A percentile compares a stretch with the other conserved stretches of the same genome.
Evolutionary conservation across 2,329 filamentous ascomycete genomes (phyloP).

Genomic region (Helminthosporium solani): DNA sequence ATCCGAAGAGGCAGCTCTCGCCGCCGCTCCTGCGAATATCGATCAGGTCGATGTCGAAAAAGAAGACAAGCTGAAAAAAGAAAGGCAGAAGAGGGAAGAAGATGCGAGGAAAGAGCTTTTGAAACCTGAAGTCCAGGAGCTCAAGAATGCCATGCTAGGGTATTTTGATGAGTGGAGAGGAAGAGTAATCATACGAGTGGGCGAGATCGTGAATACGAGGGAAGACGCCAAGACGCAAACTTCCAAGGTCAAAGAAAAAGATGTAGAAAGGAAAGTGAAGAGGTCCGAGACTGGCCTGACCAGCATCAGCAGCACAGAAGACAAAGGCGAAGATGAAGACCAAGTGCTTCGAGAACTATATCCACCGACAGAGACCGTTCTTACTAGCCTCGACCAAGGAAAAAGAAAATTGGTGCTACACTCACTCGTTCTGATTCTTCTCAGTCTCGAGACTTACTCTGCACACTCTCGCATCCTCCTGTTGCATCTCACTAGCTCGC

Average conservation of each 20-base stretch:
- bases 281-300: constrained; percentile 24
- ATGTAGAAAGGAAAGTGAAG: constrained; percentile 32
- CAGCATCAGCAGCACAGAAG: constrained; percentile 27
- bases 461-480: constrained; percentile 73
- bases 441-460: constrained; percentile 76
- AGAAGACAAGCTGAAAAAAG: constrained; percentile 34
- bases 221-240: constrained; percentile 36
- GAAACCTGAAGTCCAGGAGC: constrained; percentile 57
- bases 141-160: constrained; percentile 67
- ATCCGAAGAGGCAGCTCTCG: constrained; percentile 25
- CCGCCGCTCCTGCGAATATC: constrained; percentile 24
- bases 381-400: constrained; percentile 60
- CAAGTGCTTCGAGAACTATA: constrained; percentile 44
- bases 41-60: constrained; percentile 30
- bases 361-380: constrained; percentile 43
- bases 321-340: constrained; percentile 36
- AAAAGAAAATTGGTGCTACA: constrained; percentile 70
- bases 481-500: constrained; percentile 67
- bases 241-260: constrained; percentile 19
- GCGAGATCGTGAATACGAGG: constrained; percentile 59
- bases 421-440: constrained; percentile 67
- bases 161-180: constrained; percentile 82
- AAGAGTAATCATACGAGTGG: constrained; percentile 67
- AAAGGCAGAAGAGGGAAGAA: constrained; percentile 30
- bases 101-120: constrained; percentile 52